phyloP scores from a whole-genome alignment of 2,329 filamentous ascomycete species.

The Pseudogymnoascus pannorum region DNA sequence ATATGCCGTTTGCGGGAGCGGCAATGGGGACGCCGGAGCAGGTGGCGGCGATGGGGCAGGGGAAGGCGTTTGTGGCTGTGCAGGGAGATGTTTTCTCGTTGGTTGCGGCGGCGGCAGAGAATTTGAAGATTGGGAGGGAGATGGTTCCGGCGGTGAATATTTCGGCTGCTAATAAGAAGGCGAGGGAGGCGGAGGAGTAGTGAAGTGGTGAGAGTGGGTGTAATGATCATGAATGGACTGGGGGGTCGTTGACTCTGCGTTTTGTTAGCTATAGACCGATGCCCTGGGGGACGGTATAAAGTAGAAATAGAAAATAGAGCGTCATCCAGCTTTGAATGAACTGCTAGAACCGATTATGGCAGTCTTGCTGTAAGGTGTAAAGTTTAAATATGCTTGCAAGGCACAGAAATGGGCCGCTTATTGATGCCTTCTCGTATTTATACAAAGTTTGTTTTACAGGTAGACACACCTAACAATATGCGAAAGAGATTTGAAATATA shows the following conservation, averaged over 20 bases:
- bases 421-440: too few species aligned
- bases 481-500: too few species aligned
- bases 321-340: neutral
- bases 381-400: too few species aligned
- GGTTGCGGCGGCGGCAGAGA: constrained; percentile 8
- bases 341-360: too few species aligned
- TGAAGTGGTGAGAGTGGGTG: neutral
- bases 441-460: too few species aligned
- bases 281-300: neutral
- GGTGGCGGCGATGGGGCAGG: constrained; percentile 15
- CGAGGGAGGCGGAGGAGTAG: neutral
- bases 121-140: constrained; percentile 8
- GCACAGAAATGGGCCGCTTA: too few species aligned
- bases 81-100: constrained; percentile 15
- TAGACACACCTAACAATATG: too few species aligned
- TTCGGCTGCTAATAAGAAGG: neutral
- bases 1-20: constrained; percentile 33
- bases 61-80: constrained; percentile 20
- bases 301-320: neutral
- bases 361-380: too few species aligned
- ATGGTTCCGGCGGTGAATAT: neutral
- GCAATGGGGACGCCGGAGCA: constrained; percentile 20
- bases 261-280: neutral
- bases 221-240: too few species aligned
- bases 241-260: neutral